Evolutionary conservation across 2,329 filamentous ascomycete species (phyloP).

Genomic region (Pseudogymnoascus sp.): DNA sequence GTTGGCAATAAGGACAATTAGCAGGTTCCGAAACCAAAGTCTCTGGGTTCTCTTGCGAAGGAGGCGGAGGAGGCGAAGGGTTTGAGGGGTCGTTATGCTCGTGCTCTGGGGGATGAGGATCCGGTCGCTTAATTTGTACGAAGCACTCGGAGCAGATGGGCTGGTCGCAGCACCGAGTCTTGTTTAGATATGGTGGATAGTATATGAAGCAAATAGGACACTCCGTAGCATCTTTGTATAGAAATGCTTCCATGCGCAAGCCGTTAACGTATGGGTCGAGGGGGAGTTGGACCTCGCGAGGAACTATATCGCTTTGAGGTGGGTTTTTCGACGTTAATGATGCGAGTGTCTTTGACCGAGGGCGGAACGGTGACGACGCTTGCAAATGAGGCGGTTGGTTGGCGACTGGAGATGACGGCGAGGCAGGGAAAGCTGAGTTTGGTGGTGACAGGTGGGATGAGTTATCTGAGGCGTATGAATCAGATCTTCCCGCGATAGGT

Average conservation of each 20-base stretch:
- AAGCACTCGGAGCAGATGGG: conserved; percentile 98
- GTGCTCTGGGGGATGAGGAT: conserved; percentile 83
- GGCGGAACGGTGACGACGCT: conserved; percentile 58
- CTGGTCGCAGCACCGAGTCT: conserved; percentile 90
- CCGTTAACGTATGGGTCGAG: conserved; percentile 86
- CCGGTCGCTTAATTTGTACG: conserved; percentile 92
- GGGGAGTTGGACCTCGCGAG: conserved; percentile 71
- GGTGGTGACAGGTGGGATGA: conserved; percentile 51
- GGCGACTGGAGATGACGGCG: conserved; percentile 42
- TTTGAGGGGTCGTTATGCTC: conserved; percentile 26
- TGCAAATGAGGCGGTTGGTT: conserved; percentile 38
- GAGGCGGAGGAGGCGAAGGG: conserved; percentile 35
- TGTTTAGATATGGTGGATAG: conserved; percentile 90
- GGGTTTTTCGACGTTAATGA: conserved; percentile 69
- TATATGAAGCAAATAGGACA: conserved; percentile 96
- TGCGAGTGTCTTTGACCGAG: conserved; percentile 81
- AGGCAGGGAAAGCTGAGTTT: conserved; percentile 52
- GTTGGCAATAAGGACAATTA: conserved; percentile 88
- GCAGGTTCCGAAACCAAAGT: conserved; percentile 85
- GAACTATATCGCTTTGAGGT: conserved; percentile 61
- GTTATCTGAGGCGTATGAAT: conserved; percentile 69
- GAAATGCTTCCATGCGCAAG: conserved; percentile 82
- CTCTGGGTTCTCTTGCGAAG: conserved; percentile 36
- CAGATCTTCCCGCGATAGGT: conserved; percentile 67
- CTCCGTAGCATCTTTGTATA: conserved; percentile 85